Percentiles rank a stretch among this genome's conserved stretches.
These are phyloP conservation scores for Aspergillus jensenii DNA, from an alignment of 2,329 filamentous ascomycete genomes.

Conservation along the genomic window DNA sequence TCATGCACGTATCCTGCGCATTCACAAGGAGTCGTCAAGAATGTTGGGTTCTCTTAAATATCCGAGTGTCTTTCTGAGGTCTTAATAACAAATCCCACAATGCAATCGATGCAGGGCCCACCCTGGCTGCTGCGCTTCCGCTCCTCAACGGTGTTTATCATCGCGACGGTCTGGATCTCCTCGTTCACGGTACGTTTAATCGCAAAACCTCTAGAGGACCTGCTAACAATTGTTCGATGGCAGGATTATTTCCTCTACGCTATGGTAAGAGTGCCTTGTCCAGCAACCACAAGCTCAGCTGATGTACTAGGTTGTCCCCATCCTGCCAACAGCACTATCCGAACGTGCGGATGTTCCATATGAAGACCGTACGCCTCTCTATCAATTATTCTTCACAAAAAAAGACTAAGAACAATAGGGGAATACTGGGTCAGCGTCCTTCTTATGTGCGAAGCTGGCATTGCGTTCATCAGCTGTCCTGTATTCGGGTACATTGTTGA, in stretches of 20 bases:
- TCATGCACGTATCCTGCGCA: background rate
- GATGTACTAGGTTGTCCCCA: slow-evolving; percentile 27
- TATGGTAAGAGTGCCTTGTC: slow-evolving; percentile 22
- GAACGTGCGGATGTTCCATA: slow-evolving; percentile 25
- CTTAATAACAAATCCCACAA: background rate
- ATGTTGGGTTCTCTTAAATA: no score
- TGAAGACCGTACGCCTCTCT: slow-evolving; percentile 22
- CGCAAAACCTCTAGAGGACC: background rate
- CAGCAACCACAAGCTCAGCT: background rate
- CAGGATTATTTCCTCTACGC: slow-evolving; percentile 32
- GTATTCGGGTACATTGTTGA: slow-evolving; percentile 31
- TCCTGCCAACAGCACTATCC: slow-evolving; percentile 28
- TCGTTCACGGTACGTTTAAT: slow-evolving; percentile 27
- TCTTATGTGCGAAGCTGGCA: slow-evolving; percentile 29
- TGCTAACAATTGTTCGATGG: background rate
- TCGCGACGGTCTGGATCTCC: slow-evolving; percentile 52
- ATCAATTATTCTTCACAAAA: background rate
- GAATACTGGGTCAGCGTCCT: slow-evolving; percentile 32
- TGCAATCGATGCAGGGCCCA: slow-evolving; percentile 9
- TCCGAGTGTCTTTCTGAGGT: no score
- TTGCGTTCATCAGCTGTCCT: slow-evolving; percentile 28
- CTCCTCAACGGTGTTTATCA: slow-evolving; percentile 60
- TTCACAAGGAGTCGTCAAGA: no score
- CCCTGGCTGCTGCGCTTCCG: slow-evolving; percentile 49
- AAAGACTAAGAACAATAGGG: slow-evolving; percentile 12